These are phyloP conservation scores for Rhinocladiella similis DNA, from an alignment of 2,329 filamentous ascomycete genomes.

Conservation along the genomic window DNA sequence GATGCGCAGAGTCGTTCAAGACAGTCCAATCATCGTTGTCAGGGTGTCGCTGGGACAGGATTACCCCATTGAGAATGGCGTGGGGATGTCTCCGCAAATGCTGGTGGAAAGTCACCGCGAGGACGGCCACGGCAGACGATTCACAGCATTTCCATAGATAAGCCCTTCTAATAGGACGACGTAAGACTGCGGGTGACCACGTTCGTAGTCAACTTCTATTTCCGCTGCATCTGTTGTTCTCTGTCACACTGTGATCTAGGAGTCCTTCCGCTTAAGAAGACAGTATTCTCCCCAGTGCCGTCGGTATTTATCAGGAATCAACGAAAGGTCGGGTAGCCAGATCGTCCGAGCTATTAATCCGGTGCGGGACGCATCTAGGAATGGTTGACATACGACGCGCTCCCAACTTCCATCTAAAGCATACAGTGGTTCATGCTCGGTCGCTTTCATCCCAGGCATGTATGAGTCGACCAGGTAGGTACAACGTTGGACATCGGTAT, in stretches of 20 bases:
- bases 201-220: background rate
- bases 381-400: conserved; percentile 69
- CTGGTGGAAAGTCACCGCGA: conserved; percentile 6
- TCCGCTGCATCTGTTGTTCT: background rate
- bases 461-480: conserved; percentile 85
- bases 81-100: conserved; percentile 10
- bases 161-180: no score
- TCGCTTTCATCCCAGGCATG: conserved; percentile 61
- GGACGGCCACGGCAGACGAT: background rate
- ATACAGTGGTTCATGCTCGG: conserved; percentile 77
- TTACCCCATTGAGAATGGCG: conserved; percentile 18
- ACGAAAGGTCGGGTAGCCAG: conserved; percentile 73
- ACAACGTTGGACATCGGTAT: conserved; percentile 72
- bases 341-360: conserved; percentile 71
- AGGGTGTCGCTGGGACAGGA: conserved; percentile 10
- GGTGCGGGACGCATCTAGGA: conserved; percentile 78
- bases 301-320: conserved; percentile 68
- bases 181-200: background rate
- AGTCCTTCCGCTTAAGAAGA: conserved; percentile 62
- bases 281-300: conserved; percentile 90
- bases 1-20: conserved; percentile 9
- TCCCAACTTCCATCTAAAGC: conserved; percentile 78
- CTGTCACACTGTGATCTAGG: conserved; percentile 1
- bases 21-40: conserved; percentile 12
- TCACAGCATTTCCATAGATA: background rate